Evolutionary conservation across 139 green algal species (phyloP).

Genomic region (Coelastrella sp.): DNA sequence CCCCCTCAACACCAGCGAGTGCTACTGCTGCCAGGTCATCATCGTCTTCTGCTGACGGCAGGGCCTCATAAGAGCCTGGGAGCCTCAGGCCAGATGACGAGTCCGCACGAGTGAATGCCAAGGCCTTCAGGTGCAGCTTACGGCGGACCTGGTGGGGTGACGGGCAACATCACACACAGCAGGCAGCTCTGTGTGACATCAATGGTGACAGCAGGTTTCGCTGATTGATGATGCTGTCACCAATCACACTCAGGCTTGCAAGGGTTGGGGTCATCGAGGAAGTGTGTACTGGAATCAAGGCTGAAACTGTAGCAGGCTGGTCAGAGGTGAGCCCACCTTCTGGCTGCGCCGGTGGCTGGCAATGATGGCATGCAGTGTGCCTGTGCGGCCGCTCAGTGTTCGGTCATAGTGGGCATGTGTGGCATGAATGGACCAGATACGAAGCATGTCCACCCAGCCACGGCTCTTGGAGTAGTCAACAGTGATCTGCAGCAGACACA

Average conservation of each 20-base stretch:
- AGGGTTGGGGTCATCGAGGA: no score
- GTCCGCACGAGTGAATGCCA: neutral
- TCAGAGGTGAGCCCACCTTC: conserved; percentile 1
- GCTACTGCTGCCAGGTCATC: conserved; percentile 28
- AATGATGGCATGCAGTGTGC: conserved; percentile 52
- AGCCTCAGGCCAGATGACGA: conserved; percentile 40
- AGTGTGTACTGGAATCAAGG: no score
- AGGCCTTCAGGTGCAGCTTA: conserved; percentile 6
- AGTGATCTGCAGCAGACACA: neutral
- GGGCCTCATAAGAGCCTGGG: conserved; percentile 44
- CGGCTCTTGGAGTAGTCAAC: conserved; percentile 55
- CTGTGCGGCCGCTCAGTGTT: neutral
- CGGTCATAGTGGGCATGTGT: conserved; percentile 61
- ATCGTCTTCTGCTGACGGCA: conserved; percentile 39
- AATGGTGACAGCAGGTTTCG: no score
- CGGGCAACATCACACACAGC: no score
- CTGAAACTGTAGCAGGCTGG: no score
- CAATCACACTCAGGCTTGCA: no score
- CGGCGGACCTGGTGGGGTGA: neutral
- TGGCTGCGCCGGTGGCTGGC: conserved; percentile 57
- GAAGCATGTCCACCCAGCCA: conserved; percentile 65
- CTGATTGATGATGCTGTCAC: no score
- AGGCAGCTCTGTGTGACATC: no score
- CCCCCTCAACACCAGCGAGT: conserved; percentile 17
- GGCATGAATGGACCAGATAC: conserved; percentile 65